Conservation (phyloP, 129 eudicot genomes). For the Deinandra increscens region DNA sequence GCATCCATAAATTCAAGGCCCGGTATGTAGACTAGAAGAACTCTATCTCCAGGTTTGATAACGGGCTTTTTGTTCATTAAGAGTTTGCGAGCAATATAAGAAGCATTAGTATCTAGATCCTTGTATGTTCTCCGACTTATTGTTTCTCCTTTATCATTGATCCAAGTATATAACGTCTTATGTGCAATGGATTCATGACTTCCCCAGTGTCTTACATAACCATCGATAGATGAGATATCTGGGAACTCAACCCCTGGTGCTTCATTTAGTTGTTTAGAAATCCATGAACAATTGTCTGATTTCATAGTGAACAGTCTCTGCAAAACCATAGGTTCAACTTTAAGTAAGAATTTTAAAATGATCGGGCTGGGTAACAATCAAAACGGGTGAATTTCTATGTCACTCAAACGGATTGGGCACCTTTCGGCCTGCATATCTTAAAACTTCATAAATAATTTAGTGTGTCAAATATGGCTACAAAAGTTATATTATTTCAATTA, state of each 20-base stretch:
- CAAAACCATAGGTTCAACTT: slow-evolving; percentile 9
- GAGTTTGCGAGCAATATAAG: slow-evolving; percentile 37
- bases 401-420: background rate
- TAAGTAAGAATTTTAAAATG: slow-evolving; percentile 1
- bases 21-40: slow-evolving; percentile 43
- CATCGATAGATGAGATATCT: slow-evolving; percentile 34
- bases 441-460: background rate
- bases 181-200: slow-evolving; percentile 24
- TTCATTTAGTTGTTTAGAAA: slow-evolving; percentile 36
- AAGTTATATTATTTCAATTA: background rate
- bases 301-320: slow-evolving; percentile 45
- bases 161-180: slow-evolving; percentile 44
- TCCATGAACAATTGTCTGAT: slow-evolving; percentile 23
- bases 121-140: slow-evolving; percentile 29
- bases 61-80: slow-evolving; percentile 37
- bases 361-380: background rate
- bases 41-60: slow-evolving; percentile 44
- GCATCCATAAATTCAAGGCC: slow-evolving; percentile 51
- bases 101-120: slow-evolving; percentile 39
- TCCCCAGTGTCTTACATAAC: slow-evolving; percentile 45
- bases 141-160: slow-evolving; percentile 42
- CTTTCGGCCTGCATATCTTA: background rate
- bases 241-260: slow-evolving; percentile 40
- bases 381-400: background rate
- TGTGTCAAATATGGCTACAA: background rate